A percentile compares a stretch with the other conserved stretches of the same genome.
Evolutionary conservation across 192 early-diverging fungal species (phyloP).

Genomic region (Umbelopsis isabellina): DNA sequence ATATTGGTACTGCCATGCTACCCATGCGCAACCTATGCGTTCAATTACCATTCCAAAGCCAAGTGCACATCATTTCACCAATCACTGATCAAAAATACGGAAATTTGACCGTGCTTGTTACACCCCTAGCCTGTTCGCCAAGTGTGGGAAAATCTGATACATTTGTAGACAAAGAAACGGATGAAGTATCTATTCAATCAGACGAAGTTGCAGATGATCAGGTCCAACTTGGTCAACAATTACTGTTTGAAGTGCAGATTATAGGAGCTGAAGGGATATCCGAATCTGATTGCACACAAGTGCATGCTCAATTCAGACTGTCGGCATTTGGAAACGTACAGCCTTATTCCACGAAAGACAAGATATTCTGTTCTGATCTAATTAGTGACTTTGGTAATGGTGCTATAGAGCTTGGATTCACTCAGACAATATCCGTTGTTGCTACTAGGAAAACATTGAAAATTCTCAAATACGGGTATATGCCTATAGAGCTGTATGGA

Average conservation of each 20-base stretch:
- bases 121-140: slow-evolving; percentile 33
- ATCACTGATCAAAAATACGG: slow-evolving; percentile 49
- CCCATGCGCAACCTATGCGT: slow-evolving; percentile 45
- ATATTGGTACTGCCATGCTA: slow-evolving; percentile 54
- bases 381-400: slow-evolving; percentile 56
- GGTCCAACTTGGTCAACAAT: slow-evolving; percentile 42
- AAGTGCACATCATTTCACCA: slow-evolving; percentile 48
- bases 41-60: slow-evolving; percentile 49
- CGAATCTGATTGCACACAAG: slow-evolving; percentile 61
- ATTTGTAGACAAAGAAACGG: not conserved
- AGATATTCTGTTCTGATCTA: slow-evolving; percentile 65
- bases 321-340: slow-evolving; percentile 58
- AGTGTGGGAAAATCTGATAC: not conserved
- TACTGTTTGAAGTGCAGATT: slow-evolving; percentile 67
- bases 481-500: slow-evolving; percentile 57
- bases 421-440: slow-evolving; percentile 49
- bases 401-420: slow-evolving; percentile 58
- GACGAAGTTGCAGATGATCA: not conserved
- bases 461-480: slow-evolving; percentile 36
- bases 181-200: not conserved
- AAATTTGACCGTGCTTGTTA: slow-evolving; percentile 43
- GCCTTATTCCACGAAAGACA: slow-evolving; percentile 43
- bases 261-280: slow-evolving; percentile 56
- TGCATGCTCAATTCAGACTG: slow-evolving; percentile 71
- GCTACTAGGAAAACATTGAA: slow-evolving; percentile 47